Base-by-base conservation (phyloP, 768 basidiomycete species). In the Panaeolus papilionaceus region DNA sequence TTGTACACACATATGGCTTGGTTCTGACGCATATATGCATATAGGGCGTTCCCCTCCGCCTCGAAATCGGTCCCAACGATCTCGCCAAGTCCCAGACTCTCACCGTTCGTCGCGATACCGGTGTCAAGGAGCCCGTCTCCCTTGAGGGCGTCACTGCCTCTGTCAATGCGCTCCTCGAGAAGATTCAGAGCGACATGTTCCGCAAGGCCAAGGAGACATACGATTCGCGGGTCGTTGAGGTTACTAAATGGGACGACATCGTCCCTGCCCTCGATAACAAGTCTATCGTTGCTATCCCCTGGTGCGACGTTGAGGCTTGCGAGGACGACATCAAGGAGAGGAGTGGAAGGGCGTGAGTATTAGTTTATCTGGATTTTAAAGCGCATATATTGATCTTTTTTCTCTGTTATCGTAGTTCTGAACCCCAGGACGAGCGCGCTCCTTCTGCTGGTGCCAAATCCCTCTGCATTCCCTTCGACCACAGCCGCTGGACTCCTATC, bases 321-420 rank as follows among this genome's bases (percentile, higher is more conserved):
- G 98, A 99, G 79, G 97, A 99, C 76, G 94, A 96, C 73, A 98
- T 99, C 85, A 99, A 99, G 84, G 95, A 99, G 74, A 85, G 93
- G 69, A 94, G 91, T 75, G 94, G 89, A 66, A 84, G 89, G 77
- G 88, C 92, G 94, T 96, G 79, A 84, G 82, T 81, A 20, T 67
- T 71, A 12, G 1, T 73, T 70, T 68, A 68, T 67, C 47, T 45
- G 70, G 61, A 58, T 38, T 33, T 68, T 10, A 65, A 23, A n/a
- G 11, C 33, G 66, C 28, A 44, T 47, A 26, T 44, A 40, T 44
- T 49, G 20, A 61, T 33, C 47, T 8, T 18, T 73, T 45, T 69
- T 67, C 28, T 68, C 69, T 58, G 45, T 68, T 65, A 51, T 66
- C 12, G 54, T 71, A 95, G 92, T 69, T 85, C 92, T 68, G 94